phyloP scores from a whole-genome alignment of 768 basidiomycete species.

The Termitomyces sp. region DNA sequence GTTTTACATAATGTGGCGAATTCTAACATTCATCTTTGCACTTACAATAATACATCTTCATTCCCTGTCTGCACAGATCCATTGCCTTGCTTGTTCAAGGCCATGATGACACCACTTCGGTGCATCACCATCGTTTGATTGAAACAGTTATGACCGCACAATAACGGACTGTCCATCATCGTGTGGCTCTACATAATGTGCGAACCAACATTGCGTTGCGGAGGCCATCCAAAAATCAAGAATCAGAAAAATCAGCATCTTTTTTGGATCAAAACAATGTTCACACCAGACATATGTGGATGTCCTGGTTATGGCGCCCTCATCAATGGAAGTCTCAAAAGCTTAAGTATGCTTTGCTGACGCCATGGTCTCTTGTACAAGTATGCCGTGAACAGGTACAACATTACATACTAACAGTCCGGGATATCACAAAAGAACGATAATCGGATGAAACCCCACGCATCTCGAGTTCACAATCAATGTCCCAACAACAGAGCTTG shows the following conservation, averaged over 20 bases:
- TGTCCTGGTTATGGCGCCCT: neutral
- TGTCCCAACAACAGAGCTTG: neutral
- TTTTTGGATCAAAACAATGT: too few species aligned
- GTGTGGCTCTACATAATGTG: too few species aligned
- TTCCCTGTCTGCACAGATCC: neutral
- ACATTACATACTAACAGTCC: too few species aligned
- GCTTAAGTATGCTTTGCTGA: neutral
- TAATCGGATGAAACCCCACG: neutral
- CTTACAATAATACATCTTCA: conserved; percentile 10
- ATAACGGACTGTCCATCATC: too few species aligned
- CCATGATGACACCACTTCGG: neutral
- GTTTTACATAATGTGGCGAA: conserved; percentile 9
- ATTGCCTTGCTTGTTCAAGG: neutral
- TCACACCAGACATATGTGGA: neutral
- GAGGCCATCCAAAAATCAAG: too few species aligned
- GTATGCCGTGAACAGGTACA: neutral
- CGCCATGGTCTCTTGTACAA: neutral
- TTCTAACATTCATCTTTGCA: conserved; percentile 9
- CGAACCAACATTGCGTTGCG: neutral
- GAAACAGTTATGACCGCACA: neutral
- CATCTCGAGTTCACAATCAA: neutral
- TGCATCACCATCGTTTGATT: neutral
- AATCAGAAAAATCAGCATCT: too few species aligned
- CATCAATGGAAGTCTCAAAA: neutral
- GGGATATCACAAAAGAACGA: too few species aligned